Evolutionary conservation across 495 filamentous ascomycete genomes (phyloP), one percentile per base, ranked within the genome.

Genomic region (Cladorrhinum samala): DNA sequence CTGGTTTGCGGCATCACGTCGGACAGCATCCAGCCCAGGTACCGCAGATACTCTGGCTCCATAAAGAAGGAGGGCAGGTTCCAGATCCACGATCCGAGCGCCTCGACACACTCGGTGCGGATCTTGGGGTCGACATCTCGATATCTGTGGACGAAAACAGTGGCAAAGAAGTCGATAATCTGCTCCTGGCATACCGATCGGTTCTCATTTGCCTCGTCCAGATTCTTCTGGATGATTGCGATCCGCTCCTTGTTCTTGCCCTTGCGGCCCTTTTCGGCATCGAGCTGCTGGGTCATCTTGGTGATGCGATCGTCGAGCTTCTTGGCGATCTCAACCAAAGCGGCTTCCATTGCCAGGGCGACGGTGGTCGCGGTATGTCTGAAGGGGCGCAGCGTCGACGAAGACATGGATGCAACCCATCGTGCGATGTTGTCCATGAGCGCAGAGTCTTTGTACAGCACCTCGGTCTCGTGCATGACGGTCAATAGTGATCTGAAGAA

Each of bases 11-110:
- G 71, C 37, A 80, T 73, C 1, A 80, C 70, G 66, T 98, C 93
- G 2, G 91, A 91, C 20, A 98, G 77, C 53, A 93, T 83, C 92
- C 93, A 98, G 37, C 93, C 93, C 9, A 97, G 75, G 60, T 98
- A 97, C 27, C 93, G 87, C 39, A 97, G 74, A 64, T 95, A 94
- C 54, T 82, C 75, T 2, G 86, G 86, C 52, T 95, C 85, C 66
- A 95, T 88, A 72, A 95, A 97, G 46, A 86, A 75, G 38, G 91
- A 87, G 6, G 90, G 87, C 36, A 93, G 82, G 14, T 77, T 81
- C 56, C 80, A 77, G 60, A 97, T 90, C 93, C 93, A 98, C 25
- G 81, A 77, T 36, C 90, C 89, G 19, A 98, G 76, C 7, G 89
- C 88, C 47, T 83, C 79, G 41, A 95, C 80, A 61, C 90, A 95